These are phyloP conservation scores for Russula sp. DNA, from an alignment of 768 basidiomycete genomes.

Conservation along the genomic window DNA sequence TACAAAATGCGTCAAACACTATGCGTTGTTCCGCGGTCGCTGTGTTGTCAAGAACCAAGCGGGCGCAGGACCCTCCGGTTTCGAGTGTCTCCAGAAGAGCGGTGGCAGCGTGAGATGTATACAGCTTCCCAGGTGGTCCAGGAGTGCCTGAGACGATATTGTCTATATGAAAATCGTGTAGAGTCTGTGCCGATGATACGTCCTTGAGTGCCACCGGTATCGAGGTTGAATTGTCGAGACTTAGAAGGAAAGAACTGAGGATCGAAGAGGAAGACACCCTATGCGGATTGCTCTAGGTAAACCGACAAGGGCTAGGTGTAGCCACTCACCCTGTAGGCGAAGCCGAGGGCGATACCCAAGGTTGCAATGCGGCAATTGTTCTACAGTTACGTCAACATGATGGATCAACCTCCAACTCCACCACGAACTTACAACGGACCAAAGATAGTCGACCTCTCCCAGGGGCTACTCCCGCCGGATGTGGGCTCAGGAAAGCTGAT, in stretches of 20 bases:
- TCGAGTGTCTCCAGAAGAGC: slow-evolving; percentile 22
- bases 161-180: not conserved
- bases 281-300: not conserved
- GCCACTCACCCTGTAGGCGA: slow-evolving; percentile 9
- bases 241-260: slow-evolving; percentile 7
- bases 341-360: slow-evolving; percentile 1
- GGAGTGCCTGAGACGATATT: slow-evolving; percentile 14
- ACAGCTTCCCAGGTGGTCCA: slow-evolving; percentile 26
- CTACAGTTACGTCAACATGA: slow-evolving; percentile 5
- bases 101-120: slow-evolving; percentile 20
- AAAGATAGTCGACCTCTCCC: slow-evolving; percentile 22
- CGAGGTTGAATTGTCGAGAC: slow-evolving; percentile 15
- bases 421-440: slow-evolving; percentile 22
- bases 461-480: slow-evolving; percentile 9
- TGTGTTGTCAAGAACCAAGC: slow-evolving; percentile 15
- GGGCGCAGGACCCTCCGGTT: slow-evolving; percentile 23
- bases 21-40: slow-evolving; percentile 11
- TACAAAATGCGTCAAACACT: slow-evolving; percentile 15
- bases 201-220: slow-evolving; percentile 23
- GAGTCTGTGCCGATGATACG: slow-evolving; percentile 5
- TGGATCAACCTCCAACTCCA: not conserved
- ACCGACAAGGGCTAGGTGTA: not conserved
- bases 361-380: slow-evolving; percentile 1
- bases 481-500: slow-evolving; percentile 15
- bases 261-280: not conserved